Conservation (phyloP, 176 grass and related monocot genomes). For the Elymus sibiricus region DNA sequence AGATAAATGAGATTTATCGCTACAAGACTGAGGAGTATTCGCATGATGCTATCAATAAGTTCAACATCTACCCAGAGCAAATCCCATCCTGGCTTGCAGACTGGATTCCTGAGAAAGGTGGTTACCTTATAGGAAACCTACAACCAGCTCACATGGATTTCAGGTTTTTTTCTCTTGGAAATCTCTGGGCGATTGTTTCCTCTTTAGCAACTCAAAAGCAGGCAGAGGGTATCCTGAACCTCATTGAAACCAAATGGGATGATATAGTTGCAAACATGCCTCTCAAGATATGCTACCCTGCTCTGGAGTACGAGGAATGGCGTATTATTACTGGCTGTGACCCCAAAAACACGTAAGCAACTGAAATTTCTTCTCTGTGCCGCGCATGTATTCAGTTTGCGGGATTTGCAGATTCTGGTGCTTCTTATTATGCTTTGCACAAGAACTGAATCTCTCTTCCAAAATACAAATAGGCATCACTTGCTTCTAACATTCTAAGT, state of each 20-base stretch:
- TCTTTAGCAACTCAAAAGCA: conserved; percentile 81
- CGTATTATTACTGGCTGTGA: conserved; percentile 93
- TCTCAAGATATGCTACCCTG: conserved; percentile 98
- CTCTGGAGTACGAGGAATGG: conserved; percentile 90
- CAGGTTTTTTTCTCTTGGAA: conserved; percentile 96
- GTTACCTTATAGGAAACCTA: conserved; percentile 84
- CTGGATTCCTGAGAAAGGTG: conserved; percentile 88
- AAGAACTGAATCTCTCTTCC: background rate
- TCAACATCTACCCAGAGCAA: conserved; percentile 88
- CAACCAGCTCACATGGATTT: conserved; percentile 99
- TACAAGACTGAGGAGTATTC: conserved; percentile 95
- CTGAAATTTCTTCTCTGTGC: conserved; percentile 28
- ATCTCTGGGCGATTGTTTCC: conserved; percentile 88
- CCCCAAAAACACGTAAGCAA: conserved; percentile 93
- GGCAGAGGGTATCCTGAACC: conserved; percentile 84
- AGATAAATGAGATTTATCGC: conserved; percentile 91
- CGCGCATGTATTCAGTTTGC: conserved; percentile 7
- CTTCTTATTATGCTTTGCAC: conserved; percentile 10
- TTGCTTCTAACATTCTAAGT: conserved; percentile 8
- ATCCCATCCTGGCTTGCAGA: conserved; percentile 86
- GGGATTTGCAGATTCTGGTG: conserved; percentile 3
- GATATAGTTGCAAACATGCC: conserved; percentile 94
- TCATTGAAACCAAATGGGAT: conserved; percentile 98
- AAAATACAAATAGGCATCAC: conserved; percentile 14
- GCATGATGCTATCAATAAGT: conserved; percentile 85